Evolutionary conservation across 805 yeast species (phyloP), one percentile per base, ranked within the genome.

Genomic region (Komagataella phaffii): DNA sequence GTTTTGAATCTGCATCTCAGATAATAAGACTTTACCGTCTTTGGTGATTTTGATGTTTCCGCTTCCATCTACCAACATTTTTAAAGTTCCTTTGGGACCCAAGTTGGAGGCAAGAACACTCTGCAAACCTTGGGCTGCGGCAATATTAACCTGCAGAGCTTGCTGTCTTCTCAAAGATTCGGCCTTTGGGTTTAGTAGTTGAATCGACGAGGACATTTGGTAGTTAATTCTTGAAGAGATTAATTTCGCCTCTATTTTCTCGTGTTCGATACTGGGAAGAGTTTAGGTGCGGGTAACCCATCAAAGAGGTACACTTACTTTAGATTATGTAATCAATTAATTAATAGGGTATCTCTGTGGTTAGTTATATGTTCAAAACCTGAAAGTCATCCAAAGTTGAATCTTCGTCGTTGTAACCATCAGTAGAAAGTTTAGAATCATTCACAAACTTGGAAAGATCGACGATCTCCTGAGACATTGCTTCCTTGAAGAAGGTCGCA

Each of bases 121-220:
- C 70, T 93, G 99, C 53, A 93, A 75, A 47, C 99, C 99, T 65
- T 88, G 96, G 4, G 99, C 99, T 3, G 99, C 97, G 17, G 89
- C 80, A 50, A 88, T 88, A 69, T 93, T 93, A 46, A 93, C 99
- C 64, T 90, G 89, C 54, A 93, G 75, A 30, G 99, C 99, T 67
- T 95, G 98, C 54, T 86, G 80, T 62, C 99, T 81, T 70, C 98
- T 81, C 58, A 93, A 70, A n/a, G 96, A 86, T 74, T 93, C 99
- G 3, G 99, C 99, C 68, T 90, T 91, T 17, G 99, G 98, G 66
- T 93, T 93, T 59, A 93, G 75, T 56, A 93, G 76, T 72, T 93
- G 99, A 59, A 90, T 74, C 6, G 86, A 79, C 52, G 81, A 73
- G n/a, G 40, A 30, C 40, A 30, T 30, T 30, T 30, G 40, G 12